These are phyloP conservation scores for Aeminium ludgeri DNA, from an alignment of 495 filamentous ascomycete species.

Conservation along the genomic window DNA sequence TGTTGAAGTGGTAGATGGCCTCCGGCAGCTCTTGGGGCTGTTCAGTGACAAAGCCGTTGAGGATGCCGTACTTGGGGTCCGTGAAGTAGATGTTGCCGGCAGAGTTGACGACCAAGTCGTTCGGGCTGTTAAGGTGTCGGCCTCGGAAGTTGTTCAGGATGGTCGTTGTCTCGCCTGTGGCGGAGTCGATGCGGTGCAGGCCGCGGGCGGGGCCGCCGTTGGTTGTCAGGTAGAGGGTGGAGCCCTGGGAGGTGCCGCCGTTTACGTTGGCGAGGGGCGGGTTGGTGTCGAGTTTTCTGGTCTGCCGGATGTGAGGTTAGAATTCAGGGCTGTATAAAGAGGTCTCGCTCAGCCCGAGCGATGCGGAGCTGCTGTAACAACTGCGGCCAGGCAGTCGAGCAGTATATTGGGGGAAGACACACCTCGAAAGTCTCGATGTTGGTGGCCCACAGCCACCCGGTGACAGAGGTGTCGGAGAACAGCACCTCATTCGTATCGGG, in stretches of 20 bases:
- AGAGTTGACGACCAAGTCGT: slow-evolving; percentile 6
- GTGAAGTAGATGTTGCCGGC: slow-evolving; percentile 7
- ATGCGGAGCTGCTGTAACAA: too few species aligned
- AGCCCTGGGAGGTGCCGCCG: slow-evolving; percentile 5
- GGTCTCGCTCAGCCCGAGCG: too few species aligned
- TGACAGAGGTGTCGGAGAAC: slow-evolving; percentile 4
- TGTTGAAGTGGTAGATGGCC: slow-evolving; percentile 8
- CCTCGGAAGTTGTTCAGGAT: slow-evolving; percentile 7
- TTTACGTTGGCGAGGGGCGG: slow-evolving; percentile 6
- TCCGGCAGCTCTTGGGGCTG: slow-evolving; percentile 4
- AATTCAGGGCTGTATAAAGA: too few species aligned
- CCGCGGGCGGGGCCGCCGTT: slow-evolving; percentile 6
- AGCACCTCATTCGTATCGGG: slow-evolving; percentile 9
- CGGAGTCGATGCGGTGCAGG: slow-evolving; percentile 1
- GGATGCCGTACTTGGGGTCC: slow-evolving; percentile 4
- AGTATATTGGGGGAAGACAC: neutral
- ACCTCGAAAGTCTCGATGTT: slow-evolving; percentile 7
- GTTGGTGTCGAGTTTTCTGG: slow-evolving; percentile 2
- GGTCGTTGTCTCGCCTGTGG: neutral
- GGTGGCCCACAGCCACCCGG: slow-evolving; percentile 8
- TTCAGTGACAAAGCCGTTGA: neutral
- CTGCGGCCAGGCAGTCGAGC: too few species aligned
- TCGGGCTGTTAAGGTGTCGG: slow-evolving; percentile 6
- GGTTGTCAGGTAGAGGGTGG: slow-evolving; percentile 1
- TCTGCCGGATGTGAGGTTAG: neutral